phyloP scores from a whole-genome alignment of 1,139 yeast species.

The Geotrichum cucujoidarum region DNA sequence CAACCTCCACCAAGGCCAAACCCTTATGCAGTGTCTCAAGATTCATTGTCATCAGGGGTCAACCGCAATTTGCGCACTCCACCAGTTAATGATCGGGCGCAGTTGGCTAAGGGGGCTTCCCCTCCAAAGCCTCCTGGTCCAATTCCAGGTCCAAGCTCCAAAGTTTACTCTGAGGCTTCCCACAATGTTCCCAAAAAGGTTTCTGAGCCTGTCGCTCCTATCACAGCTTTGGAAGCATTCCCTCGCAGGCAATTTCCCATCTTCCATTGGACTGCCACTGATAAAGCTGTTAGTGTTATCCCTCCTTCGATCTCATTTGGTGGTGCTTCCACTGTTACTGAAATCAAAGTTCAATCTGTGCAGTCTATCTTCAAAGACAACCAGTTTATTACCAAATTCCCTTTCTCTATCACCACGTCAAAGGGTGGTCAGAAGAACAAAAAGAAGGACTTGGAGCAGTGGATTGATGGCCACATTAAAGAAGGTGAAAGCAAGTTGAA shows the following conservation, averaged over 20 bases:
- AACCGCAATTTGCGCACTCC: neutral
- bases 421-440: slow-evolving; percentile 44
- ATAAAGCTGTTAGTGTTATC: slow-evolving; percentile 43
- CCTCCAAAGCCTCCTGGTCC: neutral
- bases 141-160: neutral
- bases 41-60: neutral
- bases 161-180: neutral
- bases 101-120: neutral
- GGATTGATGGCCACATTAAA: slow-evolving; percentile 40
- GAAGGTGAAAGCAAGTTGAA: slow-evolving; percentile 9
- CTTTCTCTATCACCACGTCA: slow-evolving; percentile 53
- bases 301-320: slow-evolving; percentile 41
- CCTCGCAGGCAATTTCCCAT: slow-evolving; percentile 64
- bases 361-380: slow-evolving; percentile 33
- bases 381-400: slow-evolving; percentile 41
- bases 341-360: slow-evolving; percentile 32
- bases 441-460: slow-evolving; percentile 59
- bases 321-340: slow-evolving; percentile 26
- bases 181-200: neutral
- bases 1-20: neutral
- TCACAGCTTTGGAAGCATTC: slow-evolving; percentile 34
- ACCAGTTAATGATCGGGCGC: neutral
- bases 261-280: slow-evolving; percentile 61
- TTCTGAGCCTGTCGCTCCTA: slow-evolving; percentile 17
- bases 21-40: neutral